Percentiles rank a stretch among this genome's conserved stretches.
These are phyloP conservation scores for Leccinum griseonigrum DNA, from an alignment of 1,284 basidiomycete species.

Conservation along the genomic window DNA sequence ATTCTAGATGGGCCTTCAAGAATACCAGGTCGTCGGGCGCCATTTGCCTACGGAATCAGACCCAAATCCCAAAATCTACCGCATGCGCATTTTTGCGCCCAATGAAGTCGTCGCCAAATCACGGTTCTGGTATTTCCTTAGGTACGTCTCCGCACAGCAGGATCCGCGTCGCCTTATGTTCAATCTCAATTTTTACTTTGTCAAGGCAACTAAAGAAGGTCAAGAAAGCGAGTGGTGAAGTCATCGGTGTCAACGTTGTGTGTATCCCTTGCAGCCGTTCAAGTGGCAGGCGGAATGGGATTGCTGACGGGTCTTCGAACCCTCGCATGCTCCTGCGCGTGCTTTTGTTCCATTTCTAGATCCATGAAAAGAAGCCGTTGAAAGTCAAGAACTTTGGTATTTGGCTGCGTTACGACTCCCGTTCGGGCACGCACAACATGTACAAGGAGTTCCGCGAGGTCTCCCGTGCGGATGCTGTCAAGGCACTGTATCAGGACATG, in stretches of 20 bases:
- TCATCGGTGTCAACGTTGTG: conserved; percentile 97
- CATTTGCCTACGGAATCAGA: conserved; percentile 94
- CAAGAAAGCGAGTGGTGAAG: conserved; percentile 99
- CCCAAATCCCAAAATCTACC: conserved; percentile 94
- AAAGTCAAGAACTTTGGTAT: conserved; percentile 99
- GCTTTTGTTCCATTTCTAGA: conserved; percentile 50
- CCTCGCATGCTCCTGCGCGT: conserved; percentile 7
- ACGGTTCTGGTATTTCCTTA: conserved; percentile 99
- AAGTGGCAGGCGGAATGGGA: conserved; percentile 82
- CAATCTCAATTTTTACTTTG: conserved; percentile 10
- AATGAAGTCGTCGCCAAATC: conserved; percentile 99
- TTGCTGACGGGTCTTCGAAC: conserved; percentile 43
- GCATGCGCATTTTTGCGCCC: conserved; percentile 99
- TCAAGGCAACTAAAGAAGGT: conserved; percentile 94
- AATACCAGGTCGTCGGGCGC: conserved; percentile 98
- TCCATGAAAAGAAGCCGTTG: conserved; percentile 94
- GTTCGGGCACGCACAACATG: conserved; percentile 98
- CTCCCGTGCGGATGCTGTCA: conserved; percentile 92
- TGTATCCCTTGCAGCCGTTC: conserved; percentile 83
- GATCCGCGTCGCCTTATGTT: background rate
- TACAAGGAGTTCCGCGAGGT: conserved; percentile 99
- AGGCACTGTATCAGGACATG: conserved; percentile 99
- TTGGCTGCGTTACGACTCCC: conserved; percentile 99
- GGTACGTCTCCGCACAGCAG: conserved; percentile 41
- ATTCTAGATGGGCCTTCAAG: conserved; percentile 51